phyloP scores from a whole-genome alignment of 441 rosid species.

The Dalechampia spathulata region DNA sequence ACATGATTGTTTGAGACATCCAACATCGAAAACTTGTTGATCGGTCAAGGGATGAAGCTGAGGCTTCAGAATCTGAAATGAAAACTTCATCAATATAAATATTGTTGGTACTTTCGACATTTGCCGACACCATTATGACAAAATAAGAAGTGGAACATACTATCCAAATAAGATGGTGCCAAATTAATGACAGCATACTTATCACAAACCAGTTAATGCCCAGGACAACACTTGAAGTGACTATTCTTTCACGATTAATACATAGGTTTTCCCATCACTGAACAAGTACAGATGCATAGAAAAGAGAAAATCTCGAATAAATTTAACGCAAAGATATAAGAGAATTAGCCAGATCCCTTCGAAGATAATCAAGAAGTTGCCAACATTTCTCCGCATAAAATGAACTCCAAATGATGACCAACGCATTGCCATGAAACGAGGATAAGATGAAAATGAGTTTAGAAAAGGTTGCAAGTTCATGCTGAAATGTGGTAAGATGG shows the following conservation, averaged over 20 bases:
- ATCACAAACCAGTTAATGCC: too few species aligned
- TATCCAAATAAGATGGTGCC: neutral
- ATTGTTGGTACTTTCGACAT: neutral
- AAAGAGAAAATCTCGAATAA: too few species aligned
- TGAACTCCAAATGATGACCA: neutral
- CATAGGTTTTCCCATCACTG: too few species aligned
- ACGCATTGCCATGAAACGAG: neutral
- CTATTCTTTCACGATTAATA: too few species aligned
- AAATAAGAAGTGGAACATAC: neutral
- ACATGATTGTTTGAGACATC: constrained; percentile 54
- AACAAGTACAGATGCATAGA: too few species aligned
- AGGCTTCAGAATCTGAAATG: constrained; percentile 59
- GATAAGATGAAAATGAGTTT: neutral
- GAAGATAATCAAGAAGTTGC: neutral
- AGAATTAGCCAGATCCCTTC: neutral
- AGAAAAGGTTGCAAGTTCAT: neutral
- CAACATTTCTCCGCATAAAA: neutral
- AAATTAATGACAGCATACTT: too few species aligned
- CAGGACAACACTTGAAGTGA: too few species aligned
- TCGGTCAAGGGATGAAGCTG: constrained; percentile 69
- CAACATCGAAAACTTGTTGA: constrained; percentile 48
- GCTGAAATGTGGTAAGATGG: neutral
- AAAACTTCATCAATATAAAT: neutral
- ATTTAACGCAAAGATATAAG: neutral
- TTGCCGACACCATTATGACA: neutral